These are phyloP conservation scores for Boletus semigastroideus DNA, from an alignment of 1,284 basidiomycete species.

Conservation along the genomic window DNA sequence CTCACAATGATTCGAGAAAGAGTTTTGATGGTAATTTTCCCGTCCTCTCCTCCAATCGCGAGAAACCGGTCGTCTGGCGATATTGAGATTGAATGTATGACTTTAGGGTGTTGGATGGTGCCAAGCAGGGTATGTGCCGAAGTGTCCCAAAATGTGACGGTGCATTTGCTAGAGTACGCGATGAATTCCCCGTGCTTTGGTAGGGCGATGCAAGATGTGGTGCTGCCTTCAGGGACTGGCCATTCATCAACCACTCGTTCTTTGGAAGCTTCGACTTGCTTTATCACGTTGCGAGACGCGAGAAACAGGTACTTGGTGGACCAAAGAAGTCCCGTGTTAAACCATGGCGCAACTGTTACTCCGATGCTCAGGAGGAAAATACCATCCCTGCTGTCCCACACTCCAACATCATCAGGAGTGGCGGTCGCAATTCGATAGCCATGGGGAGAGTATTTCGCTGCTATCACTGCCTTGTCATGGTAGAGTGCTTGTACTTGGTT, in stretches of 20 bases:
- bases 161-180: background rate
- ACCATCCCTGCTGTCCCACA: background rate
- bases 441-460: background rate
- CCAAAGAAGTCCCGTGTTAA: background rate
- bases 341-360: background rate
- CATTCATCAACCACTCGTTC: background rate
- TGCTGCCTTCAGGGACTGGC: background rate
- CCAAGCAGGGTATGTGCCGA: background rate
- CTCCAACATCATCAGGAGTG: background rate
- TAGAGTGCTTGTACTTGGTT: background rate
- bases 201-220: background rate
- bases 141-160: background rate
- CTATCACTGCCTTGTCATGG: background rate
- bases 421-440: background rate
- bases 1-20: background rate
- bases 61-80: background rate
- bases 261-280: background rate
- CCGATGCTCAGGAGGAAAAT: background rate
- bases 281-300: background rate
- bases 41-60: background rate
- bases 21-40: background rate
- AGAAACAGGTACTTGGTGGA: background rate
- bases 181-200: background rate
- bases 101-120: background rate
- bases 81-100: background rate